Base-by-base conservation (phyloP, 192 early-diverging fungal species). In the Bifiguratus adelaidae region DNA sequence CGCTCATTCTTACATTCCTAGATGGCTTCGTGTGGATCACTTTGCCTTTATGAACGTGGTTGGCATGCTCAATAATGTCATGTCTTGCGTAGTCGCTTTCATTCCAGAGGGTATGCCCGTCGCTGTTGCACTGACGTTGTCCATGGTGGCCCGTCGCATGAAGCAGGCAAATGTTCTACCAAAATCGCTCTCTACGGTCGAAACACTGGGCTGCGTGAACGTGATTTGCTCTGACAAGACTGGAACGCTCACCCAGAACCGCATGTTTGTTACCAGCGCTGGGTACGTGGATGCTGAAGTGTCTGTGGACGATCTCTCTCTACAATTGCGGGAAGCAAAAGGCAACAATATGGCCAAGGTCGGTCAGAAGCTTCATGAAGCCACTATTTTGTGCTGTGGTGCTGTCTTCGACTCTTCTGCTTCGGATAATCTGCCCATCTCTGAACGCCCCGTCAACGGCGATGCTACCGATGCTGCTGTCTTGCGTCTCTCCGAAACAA, bases 391-490 rank as follows among this genome's bases (percentile, higher is more conserved):
- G 37, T 88, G 85, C 59, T 82, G 82, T 55, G 68, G 55, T 49
- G 81, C 88, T 19, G 29, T 43, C 8, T 84, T 88, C 41, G 77
- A 82, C 24, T 48, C 47, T 21, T 51, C 51, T n/a, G 55, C 68
- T 1, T 37, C 52, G 19, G 28, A 61, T 7, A n/a, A n/a, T n/a
- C 28, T 76, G 50, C 71, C 85, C 6, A 47, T 78, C 15, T 19
- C 52, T 18, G 74, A 86, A 40, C 76, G 86, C 22, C 63, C 35
- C 7, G 60, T 81, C 36, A 55, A 68, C 24, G 92, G 92, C 5
- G 89, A 95, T 63, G 77, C 88, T 18, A 95, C 90, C 4, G 92
- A 92, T 52, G 61, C 67, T 25, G 89, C 86, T 7, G 53, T 95
- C 5, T 63, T 92, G 22, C 74, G 82, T 6, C 84, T 87, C 48